These are phyloP conservation scores for Pseudogymnoascus sp. DNA, from an alignment of 2,329 filamentous ascomycete species.

Conservation along the genomic window DNA sequence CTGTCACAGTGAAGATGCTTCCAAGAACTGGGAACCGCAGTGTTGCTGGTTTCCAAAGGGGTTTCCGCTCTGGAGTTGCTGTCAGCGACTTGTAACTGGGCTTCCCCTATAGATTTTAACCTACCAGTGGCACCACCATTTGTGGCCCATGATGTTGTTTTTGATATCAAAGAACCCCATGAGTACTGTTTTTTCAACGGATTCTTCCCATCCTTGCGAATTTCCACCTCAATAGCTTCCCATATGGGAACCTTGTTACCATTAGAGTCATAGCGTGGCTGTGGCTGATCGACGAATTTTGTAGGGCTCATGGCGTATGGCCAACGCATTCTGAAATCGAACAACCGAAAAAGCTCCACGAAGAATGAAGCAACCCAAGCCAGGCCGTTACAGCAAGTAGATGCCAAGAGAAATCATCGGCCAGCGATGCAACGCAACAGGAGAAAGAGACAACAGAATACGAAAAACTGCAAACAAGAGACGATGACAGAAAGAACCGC, in stretches of 20 bases:
- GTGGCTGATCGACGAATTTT: not conserved
- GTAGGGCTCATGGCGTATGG: not conserved
- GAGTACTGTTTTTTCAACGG: not conserved
- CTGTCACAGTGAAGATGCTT: constrained; percentile 29
- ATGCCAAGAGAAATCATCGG: not conserved
- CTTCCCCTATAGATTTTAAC: not conserved
- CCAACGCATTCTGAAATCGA: not conserved
- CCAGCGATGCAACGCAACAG: not conserved
- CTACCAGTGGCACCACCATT: not conserved
- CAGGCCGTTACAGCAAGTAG: not conserved
- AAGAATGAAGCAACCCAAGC: not conserved
- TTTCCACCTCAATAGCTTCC: not conserved
- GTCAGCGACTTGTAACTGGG: not conserved
- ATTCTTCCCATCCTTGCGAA: not conserved
- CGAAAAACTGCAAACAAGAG: not conserved
- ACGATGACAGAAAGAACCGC: not conserved
- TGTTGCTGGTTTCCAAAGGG: constrained; percentile 32
- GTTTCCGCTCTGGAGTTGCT: not conserved
- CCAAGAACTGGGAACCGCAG: constrained; percentile 31
- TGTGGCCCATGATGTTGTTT: not conserved
- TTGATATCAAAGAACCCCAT: not conserved
- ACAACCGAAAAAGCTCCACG: not conserved
- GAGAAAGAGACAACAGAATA: not conserved
- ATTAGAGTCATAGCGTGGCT: constrained; percentile 1
- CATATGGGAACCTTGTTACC: constrained; percentile 1